phyloP scores from a whole-genome alignment of 306 rosid species.

The Castanea crenata region DNA sequence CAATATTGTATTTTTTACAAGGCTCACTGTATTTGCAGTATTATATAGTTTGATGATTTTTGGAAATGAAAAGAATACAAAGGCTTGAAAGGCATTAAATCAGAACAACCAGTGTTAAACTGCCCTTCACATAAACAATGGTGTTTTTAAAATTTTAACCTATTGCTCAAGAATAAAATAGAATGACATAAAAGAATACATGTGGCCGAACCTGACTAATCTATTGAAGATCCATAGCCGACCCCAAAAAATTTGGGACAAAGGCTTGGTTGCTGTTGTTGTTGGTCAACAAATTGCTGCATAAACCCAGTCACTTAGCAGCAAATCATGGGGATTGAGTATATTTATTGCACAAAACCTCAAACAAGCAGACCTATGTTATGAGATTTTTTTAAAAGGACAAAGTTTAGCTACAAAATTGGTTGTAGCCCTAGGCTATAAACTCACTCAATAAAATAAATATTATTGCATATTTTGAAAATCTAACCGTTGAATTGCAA shows the following conservation, averaged over 20 bases:
- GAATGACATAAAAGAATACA: too few species aligned
- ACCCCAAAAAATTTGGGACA: too few species aligned
- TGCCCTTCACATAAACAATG: too few species aligned
- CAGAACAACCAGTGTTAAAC: not conserved
- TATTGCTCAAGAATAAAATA: not conserved
- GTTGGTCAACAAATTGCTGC: not conserved
- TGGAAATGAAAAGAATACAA: not conserved
- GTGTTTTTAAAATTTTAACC: not conserved
- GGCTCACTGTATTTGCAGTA: not conserved
- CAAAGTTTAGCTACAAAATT: too few species aligned
- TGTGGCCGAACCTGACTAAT: too few species aligned
- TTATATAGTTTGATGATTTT: not conserved
- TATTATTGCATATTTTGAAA: too few species aligned
- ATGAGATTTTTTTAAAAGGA: not conserved
- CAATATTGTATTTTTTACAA: not conserved
- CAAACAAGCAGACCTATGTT: not conserved
- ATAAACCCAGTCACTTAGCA: not conserved
- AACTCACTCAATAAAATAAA: too few species aligned
- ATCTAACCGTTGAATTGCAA: too few species aligned
- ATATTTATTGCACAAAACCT: not conserved
- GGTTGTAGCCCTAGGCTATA: too few species aligned
- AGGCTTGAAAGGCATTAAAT: not conserved
- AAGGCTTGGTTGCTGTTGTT: too few species aligned
- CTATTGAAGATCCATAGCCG: too few species aligned
- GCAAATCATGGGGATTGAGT: not conserved